Conservation (phyloP, 169 alveolate genomes). For the Eimeria maxima region DNA sequence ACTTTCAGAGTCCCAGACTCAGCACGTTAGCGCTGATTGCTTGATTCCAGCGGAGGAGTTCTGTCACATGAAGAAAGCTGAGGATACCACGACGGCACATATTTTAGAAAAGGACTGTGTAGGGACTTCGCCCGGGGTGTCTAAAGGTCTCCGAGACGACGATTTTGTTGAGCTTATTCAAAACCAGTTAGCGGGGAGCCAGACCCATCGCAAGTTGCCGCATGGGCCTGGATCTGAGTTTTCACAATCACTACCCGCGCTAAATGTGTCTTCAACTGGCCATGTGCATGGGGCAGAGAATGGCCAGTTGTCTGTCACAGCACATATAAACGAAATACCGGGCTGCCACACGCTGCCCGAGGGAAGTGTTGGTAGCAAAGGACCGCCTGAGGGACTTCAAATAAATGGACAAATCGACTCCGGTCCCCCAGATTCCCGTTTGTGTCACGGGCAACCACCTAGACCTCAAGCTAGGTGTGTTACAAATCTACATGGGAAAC, state of each 20-base stretch:
- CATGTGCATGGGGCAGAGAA: neutral
- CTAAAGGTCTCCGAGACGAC: neutral
- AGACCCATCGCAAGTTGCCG: neutral
- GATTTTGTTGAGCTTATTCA: neutral
- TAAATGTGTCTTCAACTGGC: neutral
- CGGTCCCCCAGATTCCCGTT: neutral
- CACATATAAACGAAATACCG: neutral
- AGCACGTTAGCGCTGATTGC: neutral
- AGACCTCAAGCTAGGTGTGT: constrained; percentile 1
- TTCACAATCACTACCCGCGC: neutral
- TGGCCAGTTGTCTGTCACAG: neutral
- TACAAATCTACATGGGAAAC: neutral
- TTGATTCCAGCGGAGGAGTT: neutral
- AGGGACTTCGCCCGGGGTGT: neutral
- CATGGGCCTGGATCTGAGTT: neutral
- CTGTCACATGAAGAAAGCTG: neutral
- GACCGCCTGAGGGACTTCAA: neutral
- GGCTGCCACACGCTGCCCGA: neutral
- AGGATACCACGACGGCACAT: neutral
- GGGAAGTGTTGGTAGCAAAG: neutral
- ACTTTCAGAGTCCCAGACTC: neutral
- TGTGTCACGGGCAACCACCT: neutral
- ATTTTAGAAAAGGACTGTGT: neutral
- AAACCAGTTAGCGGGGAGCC: neutral
- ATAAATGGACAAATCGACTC: neutral